Percentiles rank a stretch among this genome's conserved stretches.
phyloP scores from a whole-genome alignment of 805 yeast species.

The Brettanomyces bruxellensis region DNA sequence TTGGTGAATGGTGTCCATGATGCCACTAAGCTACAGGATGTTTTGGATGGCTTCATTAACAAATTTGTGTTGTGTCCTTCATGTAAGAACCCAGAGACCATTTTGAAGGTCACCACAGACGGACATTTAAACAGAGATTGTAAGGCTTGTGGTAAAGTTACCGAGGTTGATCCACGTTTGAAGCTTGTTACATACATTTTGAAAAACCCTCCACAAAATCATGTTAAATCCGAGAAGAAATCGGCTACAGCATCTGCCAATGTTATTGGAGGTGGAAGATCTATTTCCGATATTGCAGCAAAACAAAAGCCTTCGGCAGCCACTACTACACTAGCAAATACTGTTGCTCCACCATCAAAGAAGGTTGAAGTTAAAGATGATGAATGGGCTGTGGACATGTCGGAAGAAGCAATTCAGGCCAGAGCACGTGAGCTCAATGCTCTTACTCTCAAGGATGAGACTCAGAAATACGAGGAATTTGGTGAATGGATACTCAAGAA shows the following conservation, averaged over 20 bases:
- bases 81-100: slow-evolving; percentile 97
- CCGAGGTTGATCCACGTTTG: slow-evolving; percentile 76
- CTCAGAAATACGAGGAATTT: slow-evolving; percentile 55
- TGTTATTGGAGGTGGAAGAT: slow-evolving; percentile 79
- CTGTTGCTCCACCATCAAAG: slow-evolving; percentile 50
- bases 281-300: slow-evolving; percentile 71
- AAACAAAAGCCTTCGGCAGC: slow-evolving; percentile 19
- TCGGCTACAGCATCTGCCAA: slow-evolving; percentile 87
- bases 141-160: slow-evolving; percentile 94
- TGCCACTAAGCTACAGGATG: slow-evolving; percentile 82
- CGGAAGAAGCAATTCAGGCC: slow-evolving; percentile 89
- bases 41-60: slow-evolving; percentile 86
- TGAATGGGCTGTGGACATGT: slow-evolving; percentile 96
- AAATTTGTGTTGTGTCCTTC: slow-evolving; percentile 89
- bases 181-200: slow-evolving; percentile 79
- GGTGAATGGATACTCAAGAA: slow-evolving; percentile 81
- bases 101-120: slow-evolving; percentile 67
- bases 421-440: slow-evolving; percentile 86
- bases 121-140: slow-evolving; percentile 82
- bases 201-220: slow-evolving; percentile 76
- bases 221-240: slow-evolving; percentile 46
- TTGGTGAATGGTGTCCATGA: slow-evolving; percentile 94
- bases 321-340: slow-evolving; percentile 25
- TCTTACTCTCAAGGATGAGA: slow-evolving; percentile 31
- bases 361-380: slow-evolving; percentile 72